Percentiles rank a stretch among this genome's conserved stretches.
These are phyloP conservation scores for Aspergillus latus DNA, from an alignment of 2,329 filamentous ascomycete genomes.

Conservation along the genomic window DNA sequence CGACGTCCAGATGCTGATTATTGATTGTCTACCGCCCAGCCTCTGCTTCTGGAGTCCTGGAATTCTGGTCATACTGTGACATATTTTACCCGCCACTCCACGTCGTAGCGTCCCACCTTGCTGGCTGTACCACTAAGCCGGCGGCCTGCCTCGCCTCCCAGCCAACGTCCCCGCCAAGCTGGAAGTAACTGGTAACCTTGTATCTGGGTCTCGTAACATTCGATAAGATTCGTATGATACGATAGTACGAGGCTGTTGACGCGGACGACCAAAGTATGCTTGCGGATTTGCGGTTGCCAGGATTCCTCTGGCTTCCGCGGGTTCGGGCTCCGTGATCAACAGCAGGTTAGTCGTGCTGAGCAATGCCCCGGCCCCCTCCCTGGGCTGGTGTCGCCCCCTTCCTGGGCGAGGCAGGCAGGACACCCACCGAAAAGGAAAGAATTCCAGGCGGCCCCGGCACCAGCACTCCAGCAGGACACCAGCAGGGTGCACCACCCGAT, in stretches of 20 bases:
- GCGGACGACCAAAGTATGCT: background rate
- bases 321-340: conserved; percentile 29
- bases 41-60: background rate
- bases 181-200: background rate
- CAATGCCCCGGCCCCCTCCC: conserved; percentile 23
- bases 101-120: conserved; percentile 5
- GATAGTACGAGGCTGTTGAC: background rate
- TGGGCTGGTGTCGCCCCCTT: conserved; percentile 20
- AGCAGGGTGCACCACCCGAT: conserved; percentile 15
- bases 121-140: conserved; percentile 2
- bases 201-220: background rate
- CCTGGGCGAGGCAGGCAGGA: background rate
- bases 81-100: conserved; percentile 2
- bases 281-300: background rate
- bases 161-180: background rate
- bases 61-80: background rate
- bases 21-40: background rate
- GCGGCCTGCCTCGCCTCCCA: background rate
- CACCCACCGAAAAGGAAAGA: conserved; percentile 7
- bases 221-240: background rate
- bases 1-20: background rate
- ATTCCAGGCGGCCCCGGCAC: conserved; percentile 15
- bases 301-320: conserved; percentile 13
- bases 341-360: conserved; percentile 27
- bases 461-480: background rate